Conservation (phyloP, 192 early-diverging fungal species). For the Linnemannia zychae region DNA sequence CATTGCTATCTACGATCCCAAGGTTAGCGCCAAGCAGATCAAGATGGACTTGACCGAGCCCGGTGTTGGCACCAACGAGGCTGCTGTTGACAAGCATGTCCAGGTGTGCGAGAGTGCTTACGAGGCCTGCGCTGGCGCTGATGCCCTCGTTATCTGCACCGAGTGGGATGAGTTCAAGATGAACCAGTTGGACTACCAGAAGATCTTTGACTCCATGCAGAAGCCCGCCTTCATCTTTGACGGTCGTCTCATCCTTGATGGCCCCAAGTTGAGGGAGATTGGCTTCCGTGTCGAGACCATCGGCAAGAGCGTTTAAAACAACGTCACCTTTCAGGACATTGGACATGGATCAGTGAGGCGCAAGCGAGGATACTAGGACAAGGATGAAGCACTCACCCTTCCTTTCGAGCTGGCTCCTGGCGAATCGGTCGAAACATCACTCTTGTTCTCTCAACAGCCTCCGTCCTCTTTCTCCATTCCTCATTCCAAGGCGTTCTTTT, state of each 20-base stretch:
- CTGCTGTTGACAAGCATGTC: conserved; percentile 71
- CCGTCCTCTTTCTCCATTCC: neutral
- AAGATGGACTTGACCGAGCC: conserved; percentile 72
- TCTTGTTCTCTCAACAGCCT: neutral
- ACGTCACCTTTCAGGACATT: neutral
- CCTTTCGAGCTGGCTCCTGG: neutral
- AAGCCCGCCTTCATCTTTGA: conserved; percentile 94
- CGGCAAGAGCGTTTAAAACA: conserved; percentile 65
- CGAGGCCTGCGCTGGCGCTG: conserved; percentile 76
- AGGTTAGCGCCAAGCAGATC: conserved; percentile 83
- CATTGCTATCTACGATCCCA: conserved; percentile 91
- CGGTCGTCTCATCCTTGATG: conserved; percentile 86
- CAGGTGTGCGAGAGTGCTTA: conserved; percentile 75
- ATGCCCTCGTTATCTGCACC: conserved; percentile 86
- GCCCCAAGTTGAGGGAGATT: conserved; percentile 72
- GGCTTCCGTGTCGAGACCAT: conserved; percentile 85
- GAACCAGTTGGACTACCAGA: conserved; percentile 72
- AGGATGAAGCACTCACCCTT: neutral
- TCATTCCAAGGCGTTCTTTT: neutral
- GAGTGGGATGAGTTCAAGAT: conserved; percentile 95
- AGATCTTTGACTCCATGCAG: conserved; percentile 77
- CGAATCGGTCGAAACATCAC: neutral
- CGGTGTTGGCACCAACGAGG: conserved; percentile 63
- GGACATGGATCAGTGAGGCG: neutral
- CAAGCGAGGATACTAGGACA: neutral